Evolutionary conservation across 768 basidiomycete genomes (phyloP).

Genomic region (Neoboletus subvelutipes): DNA sequence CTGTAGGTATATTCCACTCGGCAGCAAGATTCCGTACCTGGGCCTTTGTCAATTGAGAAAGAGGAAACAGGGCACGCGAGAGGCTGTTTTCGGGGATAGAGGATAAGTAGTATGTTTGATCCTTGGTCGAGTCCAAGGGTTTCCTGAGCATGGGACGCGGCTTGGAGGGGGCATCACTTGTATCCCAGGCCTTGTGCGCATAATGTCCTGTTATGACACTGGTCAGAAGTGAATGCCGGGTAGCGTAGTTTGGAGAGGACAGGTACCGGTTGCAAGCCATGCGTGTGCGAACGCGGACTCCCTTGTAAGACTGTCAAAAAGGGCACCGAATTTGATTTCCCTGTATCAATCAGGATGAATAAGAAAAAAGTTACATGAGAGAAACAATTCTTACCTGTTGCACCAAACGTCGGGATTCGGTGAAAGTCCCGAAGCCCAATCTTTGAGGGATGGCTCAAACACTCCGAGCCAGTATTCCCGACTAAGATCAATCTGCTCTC

Average conservation of each 20-base stretch:
- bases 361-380: not conserved
- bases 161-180: not conserved
- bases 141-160: conserved; percentile 54
- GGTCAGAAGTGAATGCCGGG: conserved; percentile 1
- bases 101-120: conserved; percentile 91
- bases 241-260: not conserved
- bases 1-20: conserved; percentile 63
- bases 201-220: conserved; percentile 67
- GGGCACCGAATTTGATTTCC: conserved; percentile 88
- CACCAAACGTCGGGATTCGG: conserved; percentile 95
- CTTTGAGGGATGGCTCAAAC: conserved; percentile 79
- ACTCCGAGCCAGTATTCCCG: conserved; percentile 89
- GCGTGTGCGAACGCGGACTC: conserved; percentile 34
- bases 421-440: conserved; percentile 77
- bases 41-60: conserved; percentile 63
- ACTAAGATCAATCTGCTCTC: conserved; percentile 74
- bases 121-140: conserved; percentile 63
- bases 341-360: conserved; percentile 36
- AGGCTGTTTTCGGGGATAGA: conserved; percentile 69
- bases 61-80: conserved; percentile 72
- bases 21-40: conserved; percentile 73
- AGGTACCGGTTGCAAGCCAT: conserved; percentile 81
- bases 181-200: conserved; percentile 64
- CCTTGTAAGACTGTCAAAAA: conserved; percentile 60
- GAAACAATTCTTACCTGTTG: conserved; percentile 56